These are phyloP conservation scores for Rhodotorula toruloides DNA, from an alignment of 768 basidiomycete species.

Conservation along the genomic window DNA sequence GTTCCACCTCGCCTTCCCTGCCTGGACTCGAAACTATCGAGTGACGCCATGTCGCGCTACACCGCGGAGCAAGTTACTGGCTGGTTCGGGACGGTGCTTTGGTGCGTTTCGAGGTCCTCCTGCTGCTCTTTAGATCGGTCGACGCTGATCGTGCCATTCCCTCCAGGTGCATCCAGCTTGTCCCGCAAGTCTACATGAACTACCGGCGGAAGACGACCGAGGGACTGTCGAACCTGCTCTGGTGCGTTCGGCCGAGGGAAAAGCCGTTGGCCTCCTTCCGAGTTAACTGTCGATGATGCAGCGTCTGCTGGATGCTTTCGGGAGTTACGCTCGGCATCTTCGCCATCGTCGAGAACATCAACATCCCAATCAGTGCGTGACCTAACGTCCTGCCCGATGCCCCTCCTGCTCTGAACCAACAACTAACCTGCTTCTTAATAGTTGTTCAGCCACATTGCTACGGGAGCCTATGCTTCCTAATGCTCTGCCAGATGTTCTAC, in stretches of 20 bases:
- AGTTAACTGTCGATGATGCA: neutral
- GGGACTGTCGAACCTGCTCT: conserved; percentile 12
- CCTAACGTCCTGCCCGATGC: neutral
- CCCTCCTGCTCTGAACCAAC: neutral
- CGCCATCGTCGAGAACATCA: conserved; percentile 26
- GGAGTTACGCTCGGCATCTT: conserved; percentile 18
- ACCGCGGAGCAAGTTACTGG: conserved; percentile 1
- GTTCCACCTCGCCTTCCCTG: neutral
- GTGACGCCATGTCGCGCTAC: neutral
- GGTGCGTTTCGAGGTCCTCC: conserved; percentile 1
- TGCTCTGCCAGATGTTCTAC: conserved; percentile 28
- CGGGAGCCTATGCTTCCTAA: conserved; percentile 16
- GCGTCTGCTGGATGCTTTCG: conserved; percentile 10
- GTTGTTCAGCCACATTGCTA: conserved; percentile 36
- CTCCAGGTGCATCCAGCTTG: conserved; percentile 20
- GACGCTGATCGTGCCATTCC: neutral
- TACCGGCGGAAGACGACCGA: conserved; percentile 22
- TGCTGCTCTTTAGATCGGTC: neutral
- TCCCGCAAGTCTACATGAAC: conserved; percentile 30
- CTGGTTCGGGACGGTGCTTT: conserved; percentile 17
- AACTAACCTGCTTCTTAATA: neutral
- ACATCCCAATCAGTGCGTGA: conserved; percentile 29
- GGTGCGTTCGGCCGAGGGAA: conserved; percentile 2
- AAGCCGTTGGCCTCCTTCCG: neutral
- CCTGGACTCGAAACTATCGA: neutral